Percentiles rank a stretch among this genome's conserved stretches.
Evolutionary conservation across 305 asterid genomes (phyloP).

Genomic region (Petunia hybrid): DNA sequence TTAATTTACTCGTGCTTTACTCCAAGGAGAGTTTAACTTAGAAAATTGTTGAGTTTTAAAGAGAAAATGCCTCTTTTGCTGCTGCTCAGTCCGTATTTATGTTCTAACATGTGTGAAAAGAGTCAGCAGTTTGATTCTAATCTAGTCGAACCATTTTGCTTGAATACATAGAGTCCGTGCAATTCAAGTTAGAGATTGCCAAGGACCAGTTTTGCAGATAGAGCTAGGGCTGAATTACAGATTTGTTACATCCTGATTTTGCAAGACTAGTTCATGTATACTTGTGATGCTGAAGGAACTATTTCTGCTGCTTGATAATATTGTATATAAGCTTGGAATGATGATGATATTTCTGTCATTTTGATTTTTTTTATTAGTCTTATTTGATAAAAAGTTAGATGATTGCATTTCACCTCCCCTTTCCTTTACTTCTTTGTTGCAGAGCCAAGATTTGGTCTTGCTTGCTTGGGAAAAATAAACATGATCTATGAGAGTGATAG

Average conservation of each 20-base stretch:
- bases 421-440: slow-evolving; percentile 41
- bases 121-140: background rate
- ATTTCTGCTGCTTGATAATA: background rate
- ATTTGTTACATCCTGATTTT: background rate
- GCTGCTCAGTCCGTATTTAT: background rate
- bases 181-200: background rate
- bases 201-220: background rate
- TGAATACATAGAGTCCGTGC: background rate
- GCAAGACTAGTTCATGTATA: too few species aligned
- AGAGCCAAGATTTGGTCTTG: slow-evolving; percentile 85
- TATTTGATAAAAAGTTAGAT: background rate
- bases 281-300: background rate
- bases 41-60: background rate
- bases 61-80: background rate
- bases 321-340: background rate
- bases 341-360: background rate
- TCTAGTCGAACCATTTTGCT: background rate
- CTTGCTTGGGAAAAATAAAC: slow-evolving; percentile 83
- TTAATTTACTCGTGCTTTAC: background rate
- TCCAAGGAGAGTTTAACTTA: slow-evolving; percentile 4
- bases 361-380: background rate
- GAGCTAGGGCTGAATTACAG: background rate
- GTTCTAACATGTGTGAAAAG: background rate
- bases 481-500: slow-evolving; percentile 73
- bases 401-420: background rate